Conservation (phyloP, 2,329 filamentous ascomycete species). For the Calonectria multiphialidica region DNA sequence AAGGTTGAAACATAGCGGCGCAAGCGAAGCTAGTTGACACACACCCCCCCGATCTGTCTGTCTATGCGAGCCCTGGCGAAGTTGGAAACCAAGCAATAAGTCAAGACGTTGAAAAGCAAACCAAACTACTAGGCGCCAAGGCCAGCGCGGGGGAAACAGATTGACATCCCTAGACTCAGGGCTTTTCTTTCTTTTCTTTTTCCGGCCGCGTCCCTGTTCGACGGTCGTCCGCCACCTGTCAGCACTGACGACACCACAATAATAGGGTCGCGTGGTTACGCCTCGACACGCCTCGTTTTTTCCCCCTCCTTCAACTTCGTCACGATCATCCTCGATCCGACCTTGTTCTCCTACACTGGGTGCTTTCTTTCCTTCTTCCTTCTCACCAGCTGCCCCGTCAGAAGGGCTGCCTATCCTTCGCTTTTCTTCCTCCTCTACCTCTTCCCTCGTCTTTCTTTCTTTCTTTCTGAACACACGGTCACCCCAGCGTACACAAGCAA, state of each 20-base stretch:
- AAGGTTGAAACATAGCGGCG: neutral
- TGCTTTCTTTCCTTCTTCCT: neutral
- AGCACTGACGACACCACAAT: neutral
- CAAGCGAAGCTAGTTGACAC: neutral
- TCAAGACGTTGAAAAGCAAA: neutral
- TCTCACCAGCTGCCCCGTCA: neutral
- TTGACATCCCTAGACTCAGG: neutral
- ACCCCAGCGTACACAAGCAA: no score
- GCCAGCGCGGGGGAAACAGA: neutral
- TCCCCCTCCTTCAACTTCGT: neutral
- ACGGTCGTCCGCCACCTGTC: neutral
- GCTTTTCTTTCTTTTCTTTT: neutral
- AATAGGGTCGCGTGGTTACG: neutral
- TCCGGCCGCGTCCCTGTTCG: neutral
- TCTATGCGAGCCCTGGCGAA: neutral
- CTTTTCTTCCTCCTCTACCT: neutral
- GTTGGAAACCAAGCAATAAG: neutral
- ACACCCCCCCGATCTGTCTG: neutral
- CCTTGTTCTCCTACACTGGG: neutral
- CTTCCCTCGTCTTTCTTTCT: neutral
- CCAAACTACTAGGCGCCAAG: neutral
- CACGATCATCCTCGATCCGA: neutral
- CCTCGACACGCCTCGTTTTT: neutral
- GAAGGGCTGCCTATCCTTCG: neutral
- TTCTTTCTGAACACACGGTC: neutral